Percentiles rank a stretch among this genome's conserved stretches.
These are phyloP conservation scores for Graphium sp. DNA, from an alignment of 2,329 filamentous ascomycete species.

Conservation along the genomic window DNA sequence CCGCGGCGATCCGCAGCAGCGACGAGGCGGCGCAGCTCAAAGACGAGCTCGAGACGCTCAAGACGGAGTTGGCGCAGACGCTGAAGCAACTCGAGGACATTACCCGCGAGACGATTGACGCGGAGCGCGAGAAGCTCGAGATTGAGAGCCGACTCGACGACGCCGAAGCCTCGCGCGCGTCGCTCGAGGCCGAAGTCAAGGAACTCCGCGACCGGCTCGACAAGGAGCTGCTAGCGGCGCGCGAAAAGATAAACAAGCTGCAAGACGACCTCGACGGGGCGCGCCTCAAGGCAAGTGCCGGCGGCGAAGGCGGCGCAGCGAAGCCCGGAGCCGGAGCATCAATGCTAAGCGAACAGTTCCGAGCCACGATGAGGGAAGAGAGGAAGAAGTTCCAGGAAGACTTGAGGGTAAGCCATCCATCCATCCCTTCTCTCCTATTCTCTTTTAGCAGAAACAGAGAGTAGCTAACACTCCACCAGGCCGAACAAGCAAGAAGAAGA, in stretches of 20 bases:
- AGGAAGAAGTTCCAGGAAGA: constrained; percentile 40
- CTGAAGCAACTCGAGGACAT: constrained; percentile 35
- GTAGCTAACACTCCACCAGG: constrained; percentile 18
- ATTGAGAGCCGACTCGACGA: constrained; percentile 24
- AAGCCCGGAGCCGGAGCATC: constrained; percentile 25
- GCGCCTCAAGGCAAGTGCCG: constrained; percentile 22
- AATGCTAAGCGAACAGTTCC: constrained; percentile 39
- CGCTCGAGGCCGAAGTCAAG: constrained; percentile 20
- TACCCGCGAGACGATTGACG: constrained; percentile 30
- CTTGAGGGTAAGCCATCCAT: constrained; percentile 21
- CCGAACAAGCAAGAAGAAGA: constrained; percentile 28
- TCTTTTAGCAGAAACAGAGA: neutral
- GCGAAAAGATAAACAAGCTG: constrained; percentile 20
- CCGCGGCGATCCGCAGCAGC: constrained; percentile 32
- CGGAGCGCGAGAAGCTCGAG: constrained; percentile 31
- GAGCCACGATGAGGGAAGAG: constrained; percentile 37
- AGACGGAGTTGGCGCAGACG: constrained; percentile 30
- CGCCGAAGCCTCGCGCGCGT: constrained; percentile 14
- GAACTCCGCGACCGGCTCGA: constrained; percentile 20
- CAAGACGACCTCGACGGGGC: constrained; percentile 35
- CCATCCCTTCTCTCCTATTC: neutral
- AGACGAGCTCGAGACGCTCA: constrained; percentile 29
- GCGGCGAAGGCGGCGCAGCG: constrained; percentile 14
- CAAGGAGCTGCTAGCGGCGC: constrained; percentile 18
- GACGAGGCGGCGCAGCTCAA: constrained; percentile 26